Percentiles rank a stretch among this genome's conserved stretches.
These are phyloP conservation scores for Sphaerulina populicola DNA, from an alignment of 2,329 filamentous ascomycete species.

Conservation along the genomic window DNA sequence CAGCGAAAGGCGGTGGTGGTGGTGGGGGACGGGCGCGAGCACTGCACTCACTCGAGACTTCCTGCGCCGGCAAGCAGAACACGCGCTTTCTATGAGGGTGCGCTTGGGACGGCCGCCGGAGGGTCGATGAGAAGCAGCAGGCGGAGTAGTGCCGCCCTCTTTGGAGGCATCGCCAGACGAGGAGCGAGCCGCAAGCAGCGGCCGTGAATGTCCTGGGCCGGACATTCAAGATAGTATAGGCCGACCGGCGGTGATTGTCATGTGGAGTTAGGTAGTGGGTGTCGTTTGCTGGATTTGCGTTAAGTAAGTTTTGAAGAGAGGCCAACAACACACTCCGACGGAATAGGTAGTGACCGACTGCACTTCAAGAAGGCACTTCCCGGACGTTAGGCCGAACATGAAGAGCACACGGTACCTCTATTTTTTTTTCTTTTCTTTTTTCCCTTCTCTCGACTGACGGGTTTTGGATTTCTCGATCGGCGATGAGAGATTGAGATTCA, in stretches of 20 bases:
- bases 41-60: conserved; percentile 24
- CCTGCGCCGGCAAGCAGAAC: conserved; percentile 24
- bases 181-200: conserved; percentile 20
- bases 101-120: conserved; percentile 20
- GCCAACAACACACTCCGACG: background rate
- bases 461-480: background rate
- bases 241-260: conserved; percentile 7
- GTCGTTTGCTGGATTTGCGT: background rate
- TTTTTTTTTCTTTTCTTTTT: no score
- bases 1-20: background rate
- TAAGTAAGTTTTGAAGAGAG: background rate
- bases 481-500: conserved; percentile 1
- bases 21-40: background rate
- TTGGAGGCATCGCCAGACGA: conserved; percentile 19
- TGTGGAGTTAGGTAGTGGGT: background rate
- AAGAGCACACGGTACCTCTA: no score
- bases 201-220: conserved; percentile 14
- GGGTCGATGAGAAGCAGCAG: conserved; percentile 15
- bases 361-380: background rate
- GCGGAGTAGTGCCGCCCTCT: conserved; percentile 13
- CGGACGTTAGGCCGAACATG: conserved; percentile 1
- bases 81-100: conserved; percentile 27
- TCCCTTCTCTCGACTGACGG: no score
- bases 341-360: no score
- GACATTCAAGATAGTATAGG: conserved; percentile 17